phyloP scores from a whole-genome alignment of 1,284 basidiomycete species.

The Malassezia sympodialis region DNA sequence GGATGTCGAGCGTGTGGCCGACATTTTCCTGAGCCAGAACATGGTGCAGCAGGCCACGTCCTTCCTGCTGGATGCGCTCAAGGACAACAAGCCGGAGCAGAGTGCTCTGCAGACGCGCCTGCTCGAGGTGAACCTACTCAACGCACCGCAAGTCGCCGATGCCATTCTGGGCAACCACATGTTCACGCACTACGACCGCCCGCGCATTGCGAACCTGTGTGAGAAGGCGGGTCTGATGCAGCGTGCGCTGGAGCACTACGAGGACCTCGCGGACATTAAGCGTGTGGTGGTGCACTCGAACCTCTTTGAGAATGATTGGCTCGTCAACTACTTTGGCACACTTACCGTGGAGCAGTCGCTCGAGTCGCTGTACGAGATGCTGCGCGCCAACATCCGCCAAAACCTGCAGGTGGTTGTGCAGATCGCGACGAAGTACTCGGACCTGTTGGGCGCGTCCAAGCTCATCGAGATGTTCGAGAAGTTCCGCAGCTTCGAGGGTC shows the following conservation, averaged over 20 bases:
- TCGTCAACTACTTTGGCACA: slow-evolving; percentile 92
- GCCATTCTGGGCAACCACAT: slow-evolving; percentile 98
- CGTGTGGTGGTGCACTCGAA: slow-evolving; percentile 90
- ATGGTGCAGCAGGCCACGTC: slow-evolving; percentile 99
- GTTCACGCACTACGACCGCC: slow-evolving; percentile 94
- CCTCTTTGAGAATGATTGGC: slow-evolving; percentile 81
- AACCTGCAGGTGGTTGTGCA: slow-evolving; percentile 94
- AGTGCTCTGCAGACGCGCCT: slow-evolving; percentile 90
- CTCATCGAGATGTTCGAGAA: slow-evolving; percentile 98
- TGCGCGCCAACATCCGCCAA: slow-evolving; percentile 90
- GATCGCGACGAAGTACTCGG: slow-evolving; percentile 97
- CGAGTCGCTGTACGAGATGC: slow-evolving; percentile 93
- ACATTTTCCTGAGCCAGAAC: slow-evolving; percentile 99
- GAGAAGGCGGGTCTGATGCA: slow-evolving; percentile 96
- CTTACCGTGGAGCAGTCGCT: slow-evolving; percentile 98
- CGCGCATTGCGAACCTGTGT: slow-evolving; percentile 92
- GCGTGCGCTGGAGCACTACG: slow-evolving; percentile 92
- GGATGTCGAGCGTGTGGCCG: slow-evolving; percentile 66
- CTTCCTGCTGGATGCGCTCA: slow-evolving; percentile 95
- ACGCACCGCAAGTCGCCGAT: slow-evolving; percentile 97
- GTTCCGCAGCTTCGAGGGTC: slow-evolving; percentile 94
- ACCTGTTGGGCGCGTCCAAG: slow-evolving; percentile 90
- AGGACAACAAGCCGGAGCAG: slow-evolving; percentile 98
- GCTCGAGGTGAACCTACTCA: slow-evolving; percentile 93
- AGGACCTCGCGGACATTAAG: slow-evolving; percentile 92